Conservation (phyloP, 371 early-diverging fungal genomes). For the Mortierella sp. region DNA sequence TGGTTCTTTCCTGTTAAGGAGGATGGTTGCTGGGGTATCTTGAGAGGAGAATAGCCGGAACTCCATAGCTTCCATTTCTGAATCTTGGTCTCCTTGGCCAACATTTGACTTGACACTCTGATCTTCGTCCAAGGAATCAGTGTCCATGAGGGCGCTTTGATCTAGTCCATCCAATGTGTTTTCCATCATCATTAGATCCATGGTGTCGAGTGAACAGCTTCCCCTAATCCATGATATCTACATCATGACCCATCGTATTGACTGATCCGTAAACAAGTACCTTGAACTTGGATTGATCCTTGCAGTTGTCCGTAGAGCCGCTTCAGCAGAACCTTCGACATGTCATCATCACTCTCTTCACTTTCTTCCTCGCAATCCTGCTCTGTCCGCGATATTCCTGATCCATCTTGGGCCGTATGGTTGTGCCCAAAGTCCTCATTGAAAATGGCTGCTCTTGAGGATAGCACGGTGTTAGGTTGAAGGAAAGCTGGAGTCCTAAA, state of each 20-base stretch:
- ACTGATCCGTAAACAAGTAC: neutral
- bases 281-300: slow-evolving; percentile 37
- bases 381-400: neutral
- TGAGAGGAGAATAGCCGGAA: slow-evolving; percentile 47
- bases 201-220: neutral
- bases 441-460: slow-evolving; percentile 47
- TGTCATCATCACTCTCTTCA: slow-evolving; percentile 23
- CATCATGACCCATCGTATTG: neutral
- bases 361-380: slow-evolving; percentile 2
- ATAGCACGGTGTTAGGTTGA: slow-evolving; percentile 34
- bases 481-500: slow-evolving; percentile 17
- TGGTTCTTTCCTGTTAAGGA: slow-evolving; percentile 8
- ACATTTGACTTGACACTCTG: neutral
- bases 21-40: slow-evolving; percentile 30
- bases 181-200: neutral
- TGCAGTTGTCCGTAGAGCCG: slow-evolving; percentile 34
- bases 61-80: slow-evolving; percentile 27
- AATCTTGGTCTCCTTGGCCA: neutral
- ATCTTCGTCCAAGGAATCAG: neutral
- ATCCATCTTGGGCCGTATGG: neutral
- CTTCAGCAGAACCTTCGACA: slow-evolving; percentile 20
- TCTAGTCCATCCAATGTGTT: neutral
- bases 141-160: neutral
- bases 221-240: neutral
- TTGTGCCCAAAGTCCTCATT: slow-evolving; percentile 9